Evolutionary conservation across 306 rosid genomes (phyloP), one percentile per base, ranked within the genome.

Genomic region (Astragalus membranaceus): DNA sequence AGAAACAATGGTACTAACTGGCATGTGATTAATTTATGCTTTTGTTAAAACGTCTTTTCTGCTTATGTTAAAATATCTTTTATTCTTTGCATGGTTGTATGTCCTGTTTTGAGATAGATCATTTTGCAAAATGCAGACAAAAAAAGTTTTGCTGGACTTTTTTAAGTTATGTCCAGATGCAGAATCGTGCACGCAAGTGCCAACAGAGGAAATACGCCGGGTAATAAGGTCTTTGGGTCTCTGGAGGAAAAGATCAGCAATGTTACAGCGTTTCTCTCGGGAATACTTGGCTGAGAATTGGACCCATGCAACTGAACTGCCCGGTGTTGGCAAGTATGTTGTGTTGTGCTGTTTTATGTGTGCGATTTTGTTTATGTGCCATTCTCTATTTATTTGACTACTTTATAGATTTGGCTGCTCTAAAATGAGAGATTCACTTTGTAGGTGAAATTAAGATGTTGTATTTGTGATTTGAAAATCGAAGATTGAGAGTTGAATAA

Each of bases 281-380:
- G 84, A 87, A 59, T 91, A 91, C 79, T 61, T 91, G 77, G 57
- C 70, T 32, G 86, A 72, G 23, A 72, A 63, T 44, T 91, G 95
- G 97, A 91, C 85, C 26, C 82, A 88, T 48, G 97, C 86, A n/a
- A 85, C 97, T 67, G 74, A 86, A 52, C 74, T 91, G 74, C 85
- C 75, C 44, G 90, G 92, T n/a, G 83, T 91, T 72, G 97, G 95
- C 83, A 91, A 84, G 97, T 88, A 86, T 48, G 66, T 49, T 7
- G 29, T 2, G 5, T 75, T 46, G 0, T 54, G 35, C 17, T 33
- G 9, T 17, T 53, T 10, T 32, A n/a, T 12, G 16, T 46, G 53
- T 41, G 46, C 11, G 11, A 3, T 15, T 11, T 11, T 44, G 41
- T 36, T 5, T 36, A 35, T 35, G 41, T 36, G 41, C 8, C 1